Base-by-base conservation (phyloP, 768 basidiomycete genomes). In the Cystofilobasidium capitatum region DNA sequence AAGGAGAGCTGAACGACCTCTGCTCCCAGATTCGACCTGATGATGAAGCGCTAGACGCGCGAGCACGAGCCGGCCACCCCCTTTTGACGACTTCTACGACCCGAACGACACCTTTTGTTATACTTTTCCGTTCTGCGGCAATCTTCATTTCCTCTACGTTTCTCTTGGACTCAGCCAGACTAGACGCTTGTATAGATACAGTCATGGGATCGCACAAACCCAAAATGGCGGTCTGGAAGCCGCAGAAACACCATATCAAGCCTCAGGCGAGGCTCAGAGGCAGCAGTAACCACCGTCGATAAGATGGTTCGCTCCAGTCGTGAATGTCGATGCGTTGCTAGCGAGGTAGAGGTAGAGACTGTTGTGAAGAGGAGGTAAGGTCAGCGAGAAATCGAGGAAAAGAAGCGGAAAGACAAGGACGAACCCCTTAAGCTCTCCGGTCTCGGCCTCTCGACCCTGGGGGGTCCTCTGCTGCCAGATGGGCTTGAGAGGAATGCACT, bases 261-360 rank as follows among this genome's bases (percentile, higher is more conserved):
- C n/a, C n/a, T n/a, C n/a, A n/a, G n/a, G n/a, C n/a, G n/a, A n/a
- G n/a, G n/a, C n/a, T n/a, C n/a, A n/a, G n/a, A n/a, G n/a, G n/a
- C n/a, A n/a, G n/a, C n/a, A n/a, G 68, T 64, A 62, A 2, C 60
- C 68, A 16, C 66, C 66, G 39, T 69, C 68, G 29, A 69, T 40
- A 35, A 69, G 22, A n/a, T 63, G 55, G 68, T 69, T 61, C 24
- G 62, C 58, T 29, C 68, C 68, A 20, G 68, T 69, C 22, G 39
- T 42, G 47, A 64, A 69, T 0, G 68, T 58, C 12, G 62, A 64
- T 10, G 68, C 68, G 62, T 58, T 45, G 17, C 62, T 58, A 12
- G 68, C 68, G 42, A 69, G 57, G 66, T 51, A 68, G 40, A 65
- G 62, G 39, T 29, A 26, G 40, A 42, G n/a, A 16, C 39, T n/a